Conservation (phyloP, 805 yeast genomes). For the Cyberlindnera meyerae region DNA sequence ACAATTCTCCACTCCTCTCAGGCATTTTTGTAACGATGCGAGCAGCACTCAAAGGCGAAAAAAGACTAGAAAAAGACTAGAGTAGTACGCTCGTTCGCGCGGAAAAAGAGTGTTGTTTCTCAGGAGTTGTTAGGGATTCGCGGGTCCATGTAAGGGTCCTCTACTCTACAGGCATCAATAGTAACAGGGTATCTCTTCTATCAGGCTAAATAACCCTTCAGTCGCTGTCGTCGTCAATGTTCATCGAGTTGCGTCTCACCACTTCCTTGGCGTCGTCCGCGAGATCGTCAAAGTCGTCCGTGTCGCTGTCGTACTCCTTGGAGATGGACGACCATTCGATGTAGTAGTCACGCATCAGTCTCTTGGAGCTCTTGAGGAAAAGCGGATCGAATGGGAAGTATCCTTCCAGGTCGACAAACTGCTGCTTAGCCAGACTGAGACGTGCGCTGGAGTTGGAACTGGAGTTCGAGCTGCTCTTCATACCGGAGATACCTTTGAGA, state of each 20-base stretch:
- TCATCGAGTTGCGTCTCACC: slow-evolving; percentile 20
- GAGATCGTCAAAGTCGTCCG: slow-evolving; percentile 41
- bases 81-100: too few species aligned
- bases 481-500: slow-evolving; percentile 37
- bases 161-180: too few species aligned
- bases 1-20: too few species aligned
- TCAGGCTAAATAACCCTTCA: too few species aligned
- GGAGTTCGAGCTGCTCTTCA: background rate
- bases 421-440: slow-evolving; percentile 55
- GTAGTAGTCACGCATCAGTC: slow-evolving; percentile 49
- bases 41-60: too few species aligned
- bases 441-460: slow-evolving; percentile 19
- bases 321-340: slow-evolving; percentile 84
- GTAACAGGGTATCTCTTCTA: too few species aligned
- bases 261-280: slow-evolving; percentile 21
- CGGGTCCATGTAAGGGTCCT: too few species aligned
- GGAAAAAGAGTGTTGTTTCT: too few species aligned
- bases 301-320: slow-evolving; percentile 46
- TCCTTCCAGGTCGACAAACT: slow-evolving; percentile 85
- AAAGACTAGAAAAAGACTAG: too few species aligned
- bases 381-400: slow-evolving; percentile 96
- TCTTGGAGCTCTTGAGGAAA: slow-evolving; percentile 57
- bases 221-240: slow-evolving; percentile 7
- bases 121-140: too few species aligned
- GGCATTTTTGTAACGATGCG: too few species aligned